A percentile compares a stretch with the other conserved stretches of the same genome.
Conservation (phyloP, 2,329 filamentous ascomycete genomes). For the Diaporthe longicolla region DNA sequence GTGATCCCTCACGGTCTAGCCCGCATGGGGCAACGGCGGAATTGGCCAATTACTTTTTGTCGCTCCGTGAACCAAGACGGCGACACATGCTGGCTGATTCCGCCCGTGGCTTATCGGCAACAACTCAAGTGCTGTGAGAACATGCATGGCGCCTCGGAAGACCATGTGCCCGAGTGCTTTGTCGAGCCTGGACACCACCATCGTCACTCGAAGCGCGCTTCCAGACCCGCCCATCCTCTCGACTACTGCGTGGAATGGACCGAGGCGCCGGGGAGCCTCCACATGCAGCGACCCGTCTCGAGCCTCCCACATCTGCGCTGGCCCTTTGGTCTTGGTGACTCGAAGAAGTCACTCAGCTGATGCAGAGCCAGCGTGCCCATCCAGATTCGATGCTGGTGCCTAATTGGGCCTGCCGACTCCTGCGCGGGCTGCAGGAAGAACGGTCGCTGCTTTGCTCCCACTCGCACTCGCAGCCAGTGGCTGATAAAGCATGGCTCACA, state of each 20-base stretch:
- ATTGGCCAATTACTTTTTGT: slow-evolving; percentile 27
- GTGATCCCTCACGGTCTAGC: slow-evolving; percentile 6
- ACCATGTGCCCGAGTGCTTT: background rate
- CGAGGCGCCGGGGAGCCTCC: slow-evolving; percentile 21
- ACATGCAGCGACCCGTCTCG: slow-evolving; percentile 10
- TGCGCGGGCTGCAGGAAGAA: slow-evolving; percentile 23
- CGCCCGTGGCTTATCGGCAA: slow-evolving; percentile 8
- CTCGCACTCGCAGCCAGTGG: background rate
- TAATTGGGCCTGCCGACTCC: slow-evolving; percentile 7
- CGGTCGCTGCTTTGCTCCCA: slow-evolving; percentile 12
- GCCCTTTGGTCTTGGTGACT: slow-evolving; percentile 4
- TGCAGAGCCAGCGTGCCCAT: slow-evolving; percentile 11
- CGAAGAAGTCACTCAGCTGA: slow-evolving; percentile 23
- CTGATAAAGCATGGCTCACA: slow-evolving; percentile 23
- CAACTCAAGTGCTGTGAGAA: background rate
- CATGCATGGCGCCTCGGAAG: slow-evolving; percentile 3
- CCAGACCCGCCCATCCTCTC: slow-evolving; percentile 14
- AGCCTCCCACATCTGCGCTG: background rate
- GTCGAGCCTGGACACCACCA: slow-evolving; percentile 2
- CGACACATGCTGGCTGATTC: background rate
- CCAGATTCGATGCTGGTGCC: slow-evolving; percentile 32
- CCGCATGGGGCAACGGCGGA: background rate
- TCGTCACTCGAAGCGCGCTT: background rate
- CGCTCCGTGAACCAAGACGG: slow-evolving; percentile 2
- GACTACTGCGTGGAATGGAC: background rate